A percentile compares a stretch with the other conserved stretches of the same genome.
Evolutionary conservation across 768 basidiomycete genomes (phyloP).

Genomic region (Chalciporus piperatus): DNA sequence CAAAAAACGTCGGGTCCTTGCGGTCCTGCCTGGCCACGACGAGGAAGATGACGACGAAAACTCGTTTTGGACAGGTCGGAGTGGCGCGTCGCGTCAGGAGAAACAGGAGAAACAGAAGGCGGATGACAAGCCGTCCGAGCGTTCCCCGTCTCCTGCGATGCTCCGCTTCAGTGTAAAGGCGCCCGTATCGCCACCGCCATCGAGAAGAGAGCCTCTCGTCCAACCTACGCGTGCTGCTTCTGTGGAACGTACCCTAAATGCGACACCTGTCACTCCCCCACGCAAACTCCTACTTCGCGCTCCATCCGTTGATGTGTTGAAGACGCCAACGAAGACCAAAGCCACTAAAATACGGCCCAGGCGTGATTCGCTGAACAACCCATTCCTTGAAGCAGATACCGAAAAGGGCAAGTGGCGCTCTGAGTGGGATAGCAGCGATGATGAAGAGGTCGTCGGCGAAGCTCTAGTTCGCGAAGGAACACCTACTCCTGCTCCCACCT

Average conservation of each 20-base stretch:
- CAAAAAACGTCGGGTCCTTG: slow-evolving; percentile 41
- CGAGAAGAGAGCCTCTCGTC: slow-evolving; percentile 43
- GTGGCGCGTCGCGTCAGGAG: slow-evolving; percentile 12
- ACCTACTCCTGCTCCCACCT: slow-evolving; percentile 33
- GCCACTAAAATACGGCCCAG: slow-evolving; percentile 33
- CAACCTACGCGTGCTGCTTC: slow-evolving; percentile 28
- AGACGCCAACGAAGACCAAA: slow-evolving; percentile 42
- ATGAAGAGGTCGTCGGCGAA: slow-evolving; percentile 33
- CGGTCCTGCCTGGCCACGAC: slow-evolving; percentile 37
- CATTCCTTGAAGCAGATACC: slow-evolving; percentile 51
- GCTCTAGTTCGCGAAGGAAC: slow-evolving; percentile 35
- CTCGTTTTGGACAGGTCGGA: slow-evolving; percentile 26
- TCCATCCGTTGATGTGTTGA: slow-evolving; percentile 22
- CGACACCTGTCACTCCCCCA: slow-evolving; percentile 25
- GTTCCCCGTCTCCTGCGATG: slow-evolving; percentile 38
- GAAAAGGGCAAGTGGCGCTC: slow-evolving; percentile 18
- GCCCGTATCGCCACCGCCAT: slow-evolving; percentile 67
- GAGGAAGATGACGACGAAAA: slow-evolving; percentile 55
- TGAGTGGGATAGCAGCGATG: slow-evolving; percentile 35
- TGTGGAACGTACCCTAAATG: slow-evolving; percentile 16
- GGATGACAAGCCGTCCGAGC: slow-evolving; percentile 10
- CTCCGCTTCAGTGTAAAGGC: slow-evolving; percentile 35
- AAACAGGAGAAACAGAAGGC: slow-evolving; percentile 5
- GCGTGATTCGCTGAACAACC: slow-evolving; percentile 70
- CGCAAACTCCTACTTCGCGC: slow-evolving; percentile 21